These are phyloP conservation scores for Gonapodya sp. DNA, from an alignment of 192 early-diverging fungal species.

Conservation along the genomic window DNA sequence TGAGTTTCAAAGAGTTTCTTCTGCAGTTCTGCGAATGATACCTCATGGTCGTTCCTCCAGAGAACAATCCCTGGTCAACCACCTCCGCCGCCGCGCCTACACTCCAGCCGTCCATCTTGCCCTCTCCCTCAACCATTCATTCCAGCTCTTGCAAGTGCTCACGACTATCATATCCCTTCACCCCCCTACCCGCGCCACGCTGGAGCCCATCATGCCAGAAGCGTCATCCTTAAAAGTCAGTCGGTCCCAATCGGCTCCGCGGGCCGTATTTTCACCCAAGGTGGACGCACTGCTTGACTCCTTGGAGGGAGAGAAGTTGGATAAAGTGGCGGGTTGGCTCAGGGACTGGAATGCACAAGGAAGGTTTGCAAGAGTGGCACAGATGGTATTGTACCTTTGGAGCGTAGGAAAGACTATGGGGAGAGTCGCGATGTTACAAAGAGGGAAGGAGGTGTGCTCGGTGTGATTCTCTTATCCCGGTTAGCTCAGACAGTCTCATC, in stretches of 20 bases:
- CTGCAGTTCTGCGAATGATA: not conserved
- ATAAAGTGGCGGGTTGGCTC: slow-evolving; percentile 70
- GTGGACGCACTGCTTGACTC: slow-evolving; percentile 14
- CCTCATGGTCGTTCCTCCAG: slow-evolving; percentile 24
- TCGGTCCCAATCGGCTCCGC: slow-evolving; percentile 6
- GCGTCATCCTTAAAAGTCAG: no score
- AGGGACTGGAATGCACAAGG: slow-evolving; percentile 94
- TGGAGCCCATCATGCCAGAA: slow-evolving; percentile 21
- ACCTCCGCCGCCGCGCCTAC: slow-evolving; percentile 78
- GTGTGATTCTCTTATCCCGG: no score
- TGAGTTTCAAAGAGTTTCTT: slow-evolving; percentile 21
- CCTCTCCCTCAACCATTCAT: slow-evolving; percentile 81
- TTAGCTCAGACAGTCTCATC: slow-evolving; percentile 4
- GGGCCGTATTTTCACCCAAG: not conserved
- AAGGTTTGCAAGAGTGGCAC: slow-evolving; percentile 66
- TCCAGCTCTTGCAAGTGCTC: slow-evolving; percentile 66
- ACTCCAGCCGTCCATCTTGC: slow-evolving; percentile 82
- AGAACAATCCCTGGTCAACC: slow-evolving; percentile 88
- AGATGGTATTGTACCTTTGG: slow-evolving; percentile 71
- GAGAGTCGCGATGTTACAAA: slow-evolving; percentile 60
- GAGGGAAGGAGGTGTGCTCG: slow-evolving; percentile 59
- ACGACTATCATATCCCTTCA: slow-evolving; percentile 58
- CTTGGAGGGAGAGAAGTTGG: slow-evolving; percentile 39
- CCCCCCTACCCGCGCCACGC: slow-evolving; percentile 52
- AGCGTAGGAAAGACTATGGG: slow-evolving; percentile 55